Conservation (phyloP, 2,329 filamentous ascomycete species). For the Neocatenulostroma microsporum region DNA sequence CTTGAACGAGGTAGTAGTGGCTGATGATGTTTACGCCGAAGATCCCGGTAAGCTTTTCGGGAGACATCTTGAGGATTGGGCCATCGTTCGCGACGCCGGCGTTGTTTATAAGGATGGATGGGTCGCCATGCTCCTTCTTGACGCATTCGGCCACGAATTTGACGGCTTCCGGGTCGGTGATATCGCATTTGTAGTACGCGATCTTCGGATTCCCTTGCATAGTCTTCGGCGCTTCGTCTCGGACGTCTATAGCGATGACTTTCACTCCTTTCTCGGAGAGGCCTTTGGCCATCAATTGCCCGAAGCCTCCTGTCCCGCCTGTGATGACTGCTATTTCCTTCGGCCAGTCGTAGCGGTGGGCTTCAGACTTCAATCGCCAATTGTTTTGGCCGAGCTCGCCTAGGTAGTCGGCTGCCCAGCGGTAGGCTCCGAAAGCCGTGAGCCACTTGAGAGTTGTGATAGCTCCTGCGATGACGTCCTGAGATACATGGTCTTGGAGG, state of each 20-base stretch:
- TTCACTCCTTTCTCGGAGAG: conserved; percentile 30
- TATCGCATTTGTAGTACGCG: conserved; percentile 39
- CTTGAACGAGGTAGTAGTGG: conserved; percentile 44
- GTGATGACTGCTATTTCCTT: conserved; percentile 31
- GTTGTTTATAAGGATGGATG: conserved; percentile 44
- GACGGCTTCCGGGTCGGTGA: conserved; percentile 42
- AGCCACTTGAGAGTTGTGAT: conserved; percentile 24
- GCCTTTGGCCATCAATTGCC: conserved; percentile 25
- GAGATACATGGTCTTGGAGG: conserved; percentile 21
- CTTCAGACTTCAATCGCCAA: conserved; percentile 30
- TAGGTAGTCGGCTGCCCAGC: conserved; percentile 17
- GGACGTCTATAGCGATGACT: conserved; percentile 32
- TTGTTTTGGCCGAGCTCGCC: conserved; percentile 26
- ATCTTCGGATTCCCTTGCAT: conserved; percentile 23
- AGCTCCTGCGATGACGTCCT: conserved; percentile 17
- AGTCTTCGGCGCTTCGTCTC: conserved; percentile 26
- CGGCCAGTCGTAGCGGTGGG: conserved; percentile 27
- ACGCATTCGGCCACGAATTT: conserved; percentile 33
- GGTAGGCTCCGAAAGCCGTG: conserved; percentile 24
- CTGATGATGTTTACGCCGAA: conserved; percentile 47
- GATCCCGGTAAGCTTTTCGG: conserved; percentile 38
- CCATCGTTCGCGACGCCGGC: conserved; percentile 42
- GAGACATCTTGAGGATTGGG: conserved; percentile 39
- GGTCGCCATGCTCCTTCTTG: conserved; percentile 34
- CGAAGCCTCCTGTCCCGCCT: conserved; percentile 32